A percentile compares a stretch with the other conserved stretches of the same genome.
phyloP scores from a whole-genome alignment of 345 rosid genomes.

The Pelargonium nanum region DNA sequence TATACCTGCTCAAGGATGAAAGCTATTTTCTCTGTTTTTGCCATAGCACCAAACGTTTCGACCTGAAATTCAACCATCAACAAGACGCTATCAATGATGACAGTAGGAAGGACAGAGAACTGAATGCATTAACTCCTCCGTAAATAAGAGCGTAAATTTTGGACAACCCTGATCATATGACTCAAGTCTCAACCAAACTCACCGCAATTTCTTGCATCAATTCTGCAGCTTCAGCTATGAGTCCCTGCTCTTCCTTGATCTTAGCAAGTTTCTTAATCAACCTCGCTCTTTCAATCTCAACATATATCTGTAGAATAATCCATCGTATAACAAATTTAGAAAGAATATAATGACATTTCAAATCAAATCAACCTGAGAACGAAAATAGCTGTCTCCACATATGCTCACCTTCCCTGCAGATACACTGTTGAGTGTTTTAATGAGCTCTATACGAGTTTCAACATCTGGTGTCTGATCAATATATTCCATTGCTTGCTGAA shows the following conservation, averaged over 20 bases:
- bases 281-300: slow-evolving; percentile 90
- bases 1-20: slow-evolving; percentile 88
- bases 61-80: slow-evolving; percentile 37
- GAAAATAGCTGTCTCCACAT: slow-evolving; percentile 1
- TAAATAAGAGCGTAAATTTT: background rate
- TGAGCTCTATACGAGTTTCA: slow-evolving; percentile 83
- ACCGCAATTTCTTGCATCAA: slow-evolving; percentile 99
- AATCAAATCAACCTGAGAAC: too few species aligned
- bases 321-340: background rate
- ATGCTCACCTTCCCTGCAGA: slow-evolving; percentile 76
- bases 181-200: slow-evolving; percentile 11
- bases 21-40: slow-evolving; percentile 90
- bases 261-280: slow-evolving; percentile 79
- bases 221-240: slow-evolving; percentile 91
- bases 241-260: slow-evolving; percentile 85
- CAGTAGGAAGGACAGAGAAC: background rate
- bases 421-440: slow-evolving; percentile 60
- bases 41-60: slow-evolving; percentile 98
- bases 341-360: background rate
- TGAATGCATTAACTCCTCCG: background rate
- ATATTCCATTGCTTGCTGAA: slow-evolving; percentile 94
- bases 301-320: slow-evolving; percentile 53
- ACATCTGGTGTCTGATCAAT: slow-evolving; percentile 91
- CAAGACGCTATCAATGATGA: slow-evolving; percentile 1
- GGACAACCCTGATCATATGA: background rate